A percentile compares a stretch with the other conserved stretches of the same genome.
Evolutionary conservation across 2,329 filamentous ascomycete genomes (phyloP).

Genomic region (Stemphylium beticola): DNA sequence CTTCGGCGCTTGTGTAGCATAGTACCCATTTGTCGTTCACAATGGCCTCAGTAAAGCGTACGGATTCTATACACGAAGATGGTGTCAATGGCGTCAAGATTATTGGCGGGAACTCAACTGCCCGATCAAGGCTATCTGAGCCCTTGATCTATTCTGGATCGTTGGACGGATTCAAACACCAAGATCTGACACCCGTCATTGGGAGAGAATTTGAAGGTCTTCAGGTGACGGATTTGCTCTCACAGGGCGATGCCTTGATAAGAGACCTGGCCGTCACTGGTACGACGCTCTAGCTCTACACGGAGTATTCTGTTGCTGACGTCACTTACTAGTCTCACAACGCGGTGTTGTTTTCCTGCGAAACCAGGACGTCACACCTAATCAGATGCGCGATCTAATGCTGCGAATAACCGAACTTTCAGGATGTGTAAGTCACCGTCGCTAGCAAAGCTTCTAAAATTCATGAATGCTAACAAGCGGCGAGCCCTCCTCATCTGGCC

Average conservation of each 20-base stretch:
- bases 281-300: constrained; percentile 39
- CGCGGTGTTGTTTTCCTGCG: constrained; percentile 75
- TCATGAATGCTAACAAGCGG: constrained; percentile 4
- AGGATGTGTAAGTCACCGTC: constrained; percentile 58
- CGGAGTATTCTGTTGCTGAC: neutral
- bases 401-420: constrained; percentile 65
- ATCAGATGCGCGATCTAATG: constrained; percentile 68
- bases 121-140: constrained; percentile 28
- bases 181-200: constrained; percentile 59
- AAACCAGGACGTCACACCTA: constrained; percentile 62
- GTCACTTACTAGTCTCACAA: constrained; percentile 62
- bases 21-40: neutral
- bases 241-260: constrained; percentile 46
- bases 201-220: constrained; percentile 56
- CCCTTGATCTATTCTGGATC: constrained; percentile 34
- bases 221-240: constrained; percentile 38
- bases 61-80: constrained; percentile 9
- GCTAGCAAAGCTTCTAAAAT: constrained; percentile 24
- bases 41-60: constrained; percentile 34
- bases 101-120: constrained; percentile 29
- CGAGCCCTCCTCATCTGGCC: constrained; percentile 34
- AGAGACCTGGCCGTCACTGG: constrained; percentile 62
- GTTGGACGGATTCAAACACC: constrained; percentile 30
- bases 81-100: constrained; percentile 9
- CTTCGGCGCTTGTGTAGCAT: neutral